Evolutionary conservation across 805 yeast genomes (phyloP), one percentile per base, ranked within the genome.

Genomic region (Yarrowia deformans): DNA sequence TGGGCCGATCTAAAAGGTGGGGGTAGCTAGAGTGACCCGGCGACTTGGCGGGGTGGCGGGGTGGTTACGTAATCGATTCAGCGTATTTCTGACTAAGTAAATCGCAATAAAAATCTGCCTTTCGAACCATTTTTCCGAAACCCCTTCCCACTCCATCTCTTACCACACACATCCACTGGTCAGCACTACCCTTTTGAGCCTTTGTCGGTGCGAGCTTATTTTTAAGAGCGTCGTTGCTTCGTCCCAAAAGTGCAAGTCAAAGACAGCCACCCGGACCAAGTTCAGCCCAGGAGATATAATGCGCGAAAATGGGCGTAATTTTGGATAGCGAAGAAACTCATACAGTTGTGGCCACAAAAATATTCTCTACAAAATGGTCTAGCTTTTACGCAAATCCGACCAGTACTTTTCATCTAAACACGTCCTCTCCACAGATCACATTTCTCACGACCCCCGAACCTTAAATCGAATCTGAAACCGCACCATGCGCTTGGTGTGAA

Each of bases 191-290:
- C 43, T 35, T 35, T 35, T 35, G 58, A 52, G 58, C 43, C 29
- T 23, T 23, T 23, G 29, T 2, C 29, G 29, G 19, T 16, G 6
- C 4, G 40, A 52, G 58, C 40, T 52, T 52, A 52, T 35, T 52
- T 29, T 32, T 1, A 37, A 9, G 7, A n/a, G n/a, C n/a, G 45
- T 54, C 19, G 35, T 35, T 52, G 32, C 37, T 5, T 35, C 32
- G 16, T 52, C 60, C 60, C 60, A 54, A 54, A 50, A 54, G 23
- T 54, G 60, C 60, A 13, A 54, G 35, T 19, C 45, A 54, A 19
- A 39, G 23, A 39, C 60, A 54, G 60, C 60, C 60, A 37, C 45
- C 60, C 43, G 3, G 18, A 12, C 39, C 29, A n/a, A 35, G 58
- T 37, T 37, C 58, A 52, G 58, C 58, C 43, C n/a, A 1, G 43